Conservation (phyloP, 768 basidiomycete species). For the Tephrocybe sp. region DNA sequence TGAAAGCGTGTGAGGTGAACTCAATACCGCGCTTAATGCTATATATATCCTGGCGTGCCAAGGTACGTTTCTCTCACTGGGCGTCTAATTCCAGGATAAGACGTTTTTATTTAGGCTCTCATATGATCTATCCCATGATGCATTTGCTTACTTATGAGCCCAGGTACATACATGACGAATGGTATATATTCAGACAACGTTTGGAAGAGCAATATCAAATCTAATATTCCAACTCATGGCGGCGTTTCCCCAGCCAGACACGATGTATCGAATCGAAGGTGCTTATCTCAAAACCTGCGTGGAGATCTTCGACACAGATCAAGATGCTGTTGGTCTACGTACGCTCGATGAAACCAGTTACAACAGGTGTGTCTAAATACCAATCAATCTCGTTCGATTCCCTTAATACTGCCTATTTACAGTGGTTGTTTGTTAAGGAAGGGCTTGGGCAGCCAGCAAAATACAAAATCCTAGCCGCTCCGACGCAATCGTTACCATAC, state of each 20-base stretch:
- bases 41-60: no score
- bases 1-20: no score
- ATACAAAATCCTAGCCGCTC: constrained; percentile 7
- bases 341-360: background rate
- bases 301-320: background rate
- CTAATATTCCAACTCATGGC: no score
- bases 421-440: constrained; percentile 9
- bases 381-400: background rate
- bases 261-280: constrained; percentile 4
- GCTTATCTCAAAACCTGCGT: constrained; percentile 5
- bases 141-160: no score
- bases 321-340: background rate
- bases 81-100: no score
- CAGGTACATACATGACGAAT: no score
- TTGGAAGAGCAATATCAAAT: no score
- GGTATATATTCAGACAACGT: no score
- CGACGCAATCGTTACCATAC: background rate
- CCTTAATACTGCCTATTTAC: background rate
- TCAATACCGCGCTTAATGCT: no score
- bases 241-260: constrained; percentile 1
- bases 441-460: background rate
- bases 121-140: no score
- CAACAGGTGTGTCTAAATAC: background rate
- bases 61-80: no score
- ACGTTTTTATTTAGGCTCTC: no score